Base-by-base conservation (phyloP, 129 eudicot species). In the Helianthus tuberosus region DNA sequence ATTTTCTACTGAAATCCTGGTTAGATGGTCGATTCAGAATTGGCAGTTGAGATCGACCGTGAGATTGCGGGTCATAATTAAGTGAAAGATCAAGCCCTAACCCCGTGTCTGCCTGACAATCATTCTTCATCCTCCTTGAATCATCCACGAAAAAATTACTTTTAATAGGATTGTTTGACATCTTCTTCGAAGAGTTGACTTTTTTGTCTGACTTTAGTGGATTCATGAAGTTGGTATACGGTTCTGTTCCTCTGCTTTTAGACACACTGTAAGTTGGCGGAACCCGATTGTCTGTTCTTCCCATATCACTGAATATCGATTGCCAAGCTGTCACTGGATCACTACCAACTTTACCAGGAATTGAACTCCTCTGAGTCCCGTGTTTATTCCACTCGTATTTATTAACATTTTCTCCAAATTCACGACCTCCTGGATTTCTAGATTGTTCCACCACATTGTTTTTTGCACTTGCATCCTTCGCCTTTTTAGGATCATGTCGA, bases 81-180 rank as follows among this genome's bases (percentile, higher is more conserved):
- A 88, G 75, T 3, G 91, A 85, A 46, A 84, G 88, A 74, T 82
- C 87, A 25, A 85, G 85, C 25, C 84, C 87, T 13, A 83, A 69
- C 29, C 70, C 86, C 3, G 64, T 43, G 2, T 69, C 77, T n/a
- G 77, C 58, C 66, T 53, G 83, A 46, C 5, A 27, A 17, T 73
- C 78, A 17, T 73, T 75, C 12, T 68, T 51, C 15, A 12, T 52
- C 38, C 54, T 77, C 65, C 61, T 50, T 36, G 65, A 58, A 74
- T 41, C 72, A 66, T 83, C 90, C 73, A 62, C 87, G 13, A 66
- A 75, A 53, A 20, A 15, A 0, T 64, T 63, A 43, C 67, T 71
- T 71, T 64, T 78, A 27, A 53, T 64, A 46, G 73, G 73, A 27
- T 52, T 64, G 13, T 23, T 54, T 39, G 63, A 27, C 51, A 65